Percentiles rank a stretch among this genome's conserved stretches.
phyloP scores from a whole-genome alignment of 257 asterid species.

The Voacanga thouarsii region DNA sequence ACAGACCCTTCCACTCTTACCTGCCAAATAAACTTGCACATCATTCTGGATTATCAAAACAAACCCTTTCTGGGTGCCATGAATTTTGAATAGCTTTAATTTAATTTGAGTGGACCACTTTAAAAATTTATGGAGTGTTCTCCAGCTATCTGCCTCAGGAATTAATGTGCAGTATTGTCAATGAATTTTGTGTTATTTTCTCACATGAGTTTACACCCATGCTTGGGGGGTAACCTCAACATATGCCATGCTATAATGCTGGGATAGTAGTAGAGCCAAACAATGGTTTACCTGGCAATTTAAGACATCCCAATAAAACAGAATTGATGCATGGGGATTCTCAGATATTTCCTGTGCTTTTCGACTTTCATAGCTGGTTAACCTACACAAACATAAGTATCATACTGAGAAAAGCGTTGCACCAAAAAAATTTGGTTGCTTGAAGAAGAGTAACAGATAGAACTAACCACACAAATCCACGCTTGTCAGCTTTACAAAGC shows the following conservation, averaged over 20 bases:
- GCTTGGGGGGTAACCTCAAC: neutral
- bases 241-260: neutral
- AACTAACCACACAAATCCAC: constrained; percentile 72
- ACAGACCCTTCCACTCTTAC: constrained; percentile 82
- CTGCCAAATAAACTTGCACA: constrained; percentile 30
- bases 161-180: neutral
- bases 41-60: constrained; percentile 3
- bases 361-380: constrained; percentile 66
- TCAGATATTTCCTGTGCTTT: constrained; percentile 70
- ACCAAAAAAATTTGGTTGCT: constrained; percentile 15
- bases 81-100: neutral
- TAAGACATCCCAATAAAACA: constrained; percentile 65
- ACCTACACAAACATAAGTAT: constrained; percentile 41
- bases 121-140: neutral
- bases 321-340: constrained; percentile 72
- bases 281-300: constrained; percentile 60
- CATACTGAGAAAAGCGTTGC: neutral
- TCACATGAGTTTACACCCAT: neutral
- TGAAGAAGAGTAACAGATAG: constrained; percentile 22
- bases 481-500: constrained; percentile 63
- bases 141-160: neutral
- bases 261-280: neutral
- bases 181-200: neutral
- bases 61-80: constrained; percentile 11
- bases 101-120: neutral